Evolutionary conservation across 1,284 basidiomycete species (phyloP).

Genomic region (Trichosporon sp.): DNA sequence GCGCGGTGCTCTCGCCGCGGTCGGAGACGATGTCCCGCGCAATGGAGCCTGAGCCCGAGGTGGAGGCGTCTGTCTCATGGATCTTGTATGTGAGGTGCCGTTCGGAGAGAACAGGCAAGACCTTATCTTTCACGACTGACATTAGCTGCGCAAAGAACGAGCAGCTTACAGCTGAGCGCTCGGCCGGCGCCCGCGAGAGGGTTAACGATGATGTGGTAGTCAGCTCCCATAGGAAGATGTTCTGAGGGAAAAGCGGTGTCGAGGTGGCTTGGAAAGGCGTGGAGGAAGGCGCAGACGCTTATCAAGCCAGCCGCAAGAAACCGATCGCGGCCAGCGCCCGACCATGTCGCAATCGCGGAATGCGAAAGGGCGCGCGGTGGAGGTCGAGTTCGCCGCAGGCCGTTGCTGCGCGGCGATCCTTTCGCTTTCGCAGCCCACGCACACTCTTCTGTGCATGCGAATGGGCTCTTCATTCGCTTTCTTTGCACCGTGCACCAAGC

Average conservation of each 20-base stretch:
- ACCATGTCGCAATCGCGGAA: not conserved
- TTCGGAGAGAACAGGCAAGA: constrained; percentile 62
- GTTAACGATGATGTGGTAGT: constrained; percentile 35
- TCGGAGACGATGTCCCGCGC: constrained; percentile 52
- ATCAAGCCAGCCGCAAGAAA: not conserved
- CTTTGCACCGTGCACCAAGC: too few species aligned
- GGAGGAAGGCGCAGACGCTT: not conserved
- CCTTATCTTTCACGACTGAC: constrained; percentile 57
- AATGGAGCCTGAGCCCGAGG: constrained; percentile 59
- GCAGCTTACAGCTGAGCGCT: constrained; percentile 31
- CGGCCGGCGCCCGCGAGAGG: constrained; percentile 33
- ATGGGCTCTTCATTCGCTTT: not conserved
- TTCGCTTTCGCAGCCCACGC: not conserved
- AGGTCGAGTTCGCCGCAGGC: not conserved
- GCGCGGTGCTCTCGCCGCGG: too few species aligned
- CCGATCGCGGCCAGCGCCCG: not conserved
- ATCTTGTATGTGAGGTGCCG: constrained; percentile 45
- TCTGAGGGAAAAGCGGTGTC: not conserved
- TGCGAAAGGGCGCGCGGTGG: not conserved
- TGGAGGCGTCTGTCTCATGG: constrained; percentile 55
- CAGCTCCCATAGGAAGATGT: too few species aligned
- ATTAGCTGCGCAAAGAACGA: not conserved
- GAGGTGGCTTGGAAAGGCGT: not conserved
- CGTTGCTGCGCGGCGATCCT: not conserved
- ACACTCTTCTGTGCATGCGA: not conserved